A percentile compares a stretch with the other conserved stretches of the same genome.
Conservation (phyloP, 805 yeast species). For the Wickerhamiella dianesei region DNA sequence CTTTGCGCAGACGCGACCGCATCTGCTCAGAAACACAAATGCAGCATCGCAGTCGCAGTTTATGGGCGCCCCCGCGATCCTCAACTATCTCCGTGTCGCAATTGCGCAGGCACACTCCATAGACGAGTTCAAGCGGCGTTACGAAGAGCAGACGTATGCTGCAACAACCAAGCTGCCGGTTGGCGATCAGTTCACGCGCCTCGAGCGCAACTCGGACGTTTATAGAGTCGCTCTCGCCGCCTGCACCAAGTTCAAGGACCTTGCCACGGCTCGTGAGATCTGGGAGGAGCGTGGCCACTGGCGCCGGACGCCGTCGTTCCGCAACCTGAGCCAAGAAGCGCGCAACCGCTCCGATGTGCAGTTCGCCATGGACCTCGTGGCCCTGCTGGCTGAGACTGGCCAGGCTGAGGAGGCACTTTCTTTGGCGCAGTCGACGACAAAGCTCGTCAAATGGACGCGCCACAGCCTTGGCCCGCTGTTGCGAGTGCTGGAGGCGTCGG, state of each 20-base stretch:
- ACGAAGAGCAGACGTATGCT: slow-evolving; percentile 20
- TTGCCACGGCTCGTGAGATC: slow-evolving; percentile 45
- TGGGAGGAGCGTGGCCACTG: slow-evolving; percentile 74
- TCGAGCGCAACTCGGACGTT: slow-evolving; percentile 32
- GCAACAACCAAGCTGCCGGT: neutral
- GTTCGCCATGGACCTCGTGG: slow-evolving; percentile 63
- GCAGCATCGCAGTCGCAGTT: slow-evolving; percentile 27
- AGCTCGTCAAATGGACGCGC: slow-evolving; percentile 56
- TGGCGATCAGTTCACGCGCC: neutral
- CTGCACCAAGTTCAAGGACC: slow-evolving; percentile 42
- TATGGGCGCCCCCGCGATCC: slow-evolving; percentile 8
- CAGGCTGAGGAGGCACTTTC: slow-evolving; percentile 56
- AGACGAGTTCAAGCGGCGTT: slow-evolving; percentile 28
- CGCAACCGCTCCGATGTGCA: slow-evolving; percentile 42
- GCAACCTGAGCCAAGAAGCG: slow-evolving; percentile 23
- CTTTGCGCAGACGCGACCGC: slow-evolving; percentile 33
- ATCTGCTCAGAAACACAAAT: slow-evolving; percentile 28
- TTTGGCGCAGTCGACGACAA: slow-evolving; percentile 51
- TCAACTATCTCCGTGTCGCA: slow-evolving; percentile 37
- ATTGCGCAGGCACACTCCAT: slow-evolving; percentile 25
- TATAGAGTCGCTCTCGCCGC: slow-evolving; percentile 56
- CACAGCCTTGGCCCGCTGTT: slow-evolving; percentile 33
- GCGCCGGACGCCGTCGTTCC: slow-evolving; percentile 45
- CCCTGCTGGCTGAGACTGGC: slow-evolving; percentile 41
- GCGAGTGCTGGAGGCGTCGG: slow-evolving; percentile 30